phyloP scores from a whole-genome alignment of 805 yeast species.

The Wickerhamiella dianesei region DNA sequence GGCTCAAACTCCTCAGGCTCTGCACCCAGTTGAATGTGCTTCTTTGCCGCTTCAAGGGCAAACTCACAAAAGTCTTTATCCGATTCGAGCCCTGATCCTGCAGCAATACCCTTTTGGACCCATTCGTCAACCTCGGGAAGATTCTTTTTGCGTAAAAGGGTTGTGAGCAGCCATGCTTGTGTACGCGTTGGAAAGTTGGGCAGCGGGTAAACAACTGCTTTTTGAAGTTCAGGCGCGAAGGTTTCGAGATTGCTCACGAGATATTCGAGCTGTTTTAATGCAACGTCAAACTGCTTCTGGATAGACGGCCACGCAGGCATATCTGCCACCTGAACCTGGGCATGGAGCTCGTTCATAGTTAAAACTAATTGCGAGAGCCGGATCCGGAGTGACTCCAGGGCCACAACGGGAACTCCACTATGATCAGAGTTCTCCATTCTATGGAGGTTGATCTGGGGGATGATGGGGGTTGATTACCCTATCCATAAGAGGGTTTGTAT shows the following conservation, averaged over 20 bases:
- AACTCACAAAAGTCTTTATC: constrained; percentile 53
- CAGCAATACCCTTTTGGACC: constrained; percentile 37
- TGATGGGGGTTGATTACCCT: too few relatives aligned
- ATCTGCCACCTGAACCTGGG: constrained; percentile 35
- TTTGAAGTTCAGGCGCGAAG: constrained; percentile 43
- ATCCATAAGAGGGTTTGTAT: too few relatives aligned
- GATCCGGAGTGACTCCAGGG: constrained; percentile 17
- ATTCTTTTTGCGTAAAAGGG: constrained; percentile 73
- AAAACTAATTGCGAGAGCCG: constrained; percentile 33
- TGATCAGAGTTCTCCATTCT: constrained; percentile 7
- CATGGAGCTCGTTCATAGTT: constrained; percentile 43
- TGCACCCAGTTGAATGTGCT: constrained; percentile 28
- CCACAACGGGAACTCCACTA: constrained; percentile 17
- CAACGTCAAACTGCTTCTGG: constrained; percentile 73
- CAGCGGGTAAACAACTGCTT: constrained; percentile 71
- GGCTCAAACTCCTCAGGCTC: constrained; percentile 16
- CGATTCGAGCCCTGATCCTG: constrained; percentile 25
- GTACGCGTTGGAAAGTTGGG: constrained; percentile 75
- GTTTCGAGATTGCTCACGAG: constrained; percentile 56
- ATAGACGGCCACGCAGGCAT: constrained; percentile 49
- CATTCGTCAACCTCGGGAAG: constrained; percentile 85
- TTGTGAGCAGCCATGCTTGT: constrained; percentile 69
- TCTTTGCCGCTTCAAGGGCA: constrained; percentile 46
- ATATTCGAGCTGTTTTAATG: constrained; percentile 68
- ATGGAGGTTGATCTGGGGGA: too few relatives aligned